Conservation (phyloP, 2,329 filamentous ascomycete genomes). For the Thermoascus crustaceus region DNA sequence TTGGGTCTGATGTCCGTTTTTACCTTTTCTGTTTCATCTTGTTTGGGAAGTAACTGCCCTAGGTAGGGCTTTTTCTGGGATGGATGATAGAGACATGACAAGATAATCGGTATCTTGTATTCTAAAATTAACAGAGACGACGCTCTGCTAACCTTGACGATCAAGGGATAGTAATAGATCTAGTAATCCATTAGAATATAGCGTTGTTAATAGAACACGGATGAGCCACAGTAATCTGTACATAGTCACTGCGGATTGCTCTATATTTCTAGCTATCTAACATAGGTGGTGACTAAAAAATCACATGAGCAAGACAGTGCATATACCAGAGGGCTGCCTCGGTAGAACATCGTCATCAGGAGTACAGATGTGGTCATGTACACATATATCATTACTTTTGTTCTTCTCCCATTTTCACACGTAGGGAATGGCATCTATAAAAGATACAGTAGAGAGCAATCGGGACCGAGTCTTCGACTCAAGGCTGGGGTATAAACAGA, state of each 20-base stretch:
- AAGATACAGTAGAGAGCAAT: not conserved
- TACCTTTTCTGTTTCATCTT: not conserved
- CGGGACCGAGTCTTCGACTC: not conserved
- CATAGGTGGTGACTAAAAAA: not conserved
- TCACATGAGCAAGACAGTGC: not conserved
- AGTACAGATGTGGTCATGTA: not conserved
- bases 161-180: no score
- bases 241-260: no score
- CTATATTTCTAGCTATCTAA: no score
- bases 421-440: slow-evolving; percentile 3
- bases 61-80: no score
- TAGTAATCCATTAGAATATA: no score
- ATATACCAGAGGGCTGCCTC: slow-evolving; percentile 2
- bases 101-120: no score
- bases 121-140: no score
- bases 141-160: no score
- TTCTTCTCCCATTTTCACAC: not conserved
- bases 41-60: no score
- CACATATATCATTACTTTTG: slow-evolving; percentile 1
- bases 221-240: no score
- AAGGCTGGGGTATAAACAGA: slow-evolving; percentile 4
- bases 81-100: no score
- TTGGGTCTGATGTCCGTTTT: slow-evolving; percentile 47
- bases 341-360: not conserved
- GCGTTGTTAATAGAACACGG: no score